These are phyloP conservation scores for Lanzia echinophila DNA, from an alignment of 2,329 filamentous ascomycete genomes.

Conservation along the genomic window DNA sequence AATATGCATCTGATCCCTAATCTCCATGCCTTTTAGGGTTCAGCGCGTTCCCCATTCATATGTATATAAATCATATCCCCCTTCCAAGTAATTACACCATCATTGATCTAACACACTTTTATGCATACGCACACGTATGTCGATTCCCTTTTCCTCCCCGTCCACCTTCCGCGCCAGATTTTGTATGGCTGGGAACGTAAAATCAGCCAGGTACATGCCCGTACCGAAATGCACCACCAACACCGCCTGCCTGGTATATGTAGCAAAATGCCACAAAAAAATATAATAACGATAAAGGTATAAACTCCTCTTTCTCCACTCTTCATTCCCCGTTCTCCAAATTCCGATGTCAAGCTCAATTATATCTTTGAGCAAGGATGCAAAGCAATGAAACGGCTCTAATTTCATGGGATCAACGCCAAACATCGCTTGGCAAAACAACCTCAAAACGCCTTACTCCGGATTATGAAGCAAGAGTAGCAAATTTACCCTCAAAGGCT, in stretches of 20 bases:
- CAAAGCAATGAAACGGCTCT: neutral
- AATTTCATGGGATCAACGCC: slow-evolving; percentile 1
- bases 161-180: too few relatives aligned
- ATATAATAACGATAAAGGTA: neutral
- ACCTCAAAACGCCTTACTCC: neutral
- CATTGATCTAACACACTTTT: too few relatives aligned
- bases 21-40: neutral
- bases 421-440: slow-evolving; percentile 8
- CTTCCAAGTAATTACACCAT: too few relatives aligned
- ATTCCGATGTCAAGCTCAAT: neutral
- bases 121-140: too few relatives aligned
- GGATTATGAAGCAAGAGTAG: slow-evolving; percentile 17
- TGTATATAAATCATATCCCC: neutral
- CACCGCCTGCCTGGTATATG: neutral
- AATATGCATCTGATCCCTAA: neutral
- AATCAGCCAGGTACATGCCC: neutral
- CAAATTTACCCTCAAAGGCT: slow-evolving; percentile 27
- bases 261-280: neutral
- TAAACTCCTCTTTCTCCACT: neutral
- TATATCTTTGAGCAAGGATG: neutral
- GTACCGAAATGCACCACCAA: neutral
- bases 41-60: neutral
- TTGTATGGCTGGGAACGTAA: neutral
- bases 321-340: neutral
- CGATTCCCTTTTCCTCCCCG: too few relatives aligned